Percentiles rank a stretch among this genome's conserved stretches.
Conservation (phyloP, 2,329 filamentous ascomycete species). For the Colletotrichum cereale region DNA sequence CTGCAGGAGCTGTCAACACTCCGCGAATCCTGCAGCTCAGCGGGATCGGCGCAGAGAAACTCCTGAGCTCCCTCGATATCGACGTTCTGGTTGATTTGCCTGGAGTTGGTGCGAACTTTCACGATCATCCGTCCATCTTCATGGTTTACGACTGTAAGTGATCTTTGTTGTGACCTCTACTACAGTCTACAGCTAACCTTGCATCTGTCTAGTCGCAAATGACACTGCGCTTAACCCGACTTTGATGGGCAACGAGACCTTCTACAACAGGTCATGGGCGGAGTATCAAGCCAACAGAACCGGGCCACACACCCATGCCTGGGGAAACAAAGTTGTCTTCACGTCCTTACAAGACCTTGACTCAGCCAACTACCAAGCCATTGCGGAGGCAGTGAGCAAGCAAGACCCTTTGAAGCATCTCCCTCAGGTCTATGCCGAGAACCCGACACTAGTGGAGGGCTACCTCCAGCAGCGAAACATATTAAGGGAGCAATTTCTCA, state of each 20-base stretch:
- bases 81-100: constrained; percentile 66
- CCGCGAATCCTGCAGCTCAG: constrained; percentile 69
- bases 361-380: constrained; percentile 10
- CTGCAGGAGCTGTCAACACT: constrained; percentile 64
- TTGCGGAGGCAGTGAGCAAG: constrained; percentile 32
- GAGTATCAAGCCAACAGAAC: constrained; percentile 43
- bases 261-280: constrained; percentile 43
- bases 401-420: constrained; percentile 42
- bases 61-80: constrained; percentile 59
- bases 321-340: constrained; percentile 43
- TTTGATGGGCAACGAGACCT: constrained; percentile 43
- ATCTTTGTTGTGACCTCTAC: neutral
- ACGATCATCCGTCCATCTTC: constrained; percentile 52
- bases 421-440: constrained; percentile 41
- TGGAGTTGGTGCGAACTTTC: constrained; percentile 51
- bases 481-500: constrained; percentile 39
- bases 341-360: constrained; percentile 40
- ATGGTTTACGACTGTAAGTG: constrained; percentile 49
- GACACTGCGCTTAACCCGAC: constrained; percentile 36
- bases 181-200: accelerated
- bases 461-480: constrained; percentile 36
- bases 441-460: constrained; percentile 36
- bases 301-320: constrained; percentile 44
- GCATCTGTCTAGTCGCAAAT: constrained; percentile 6
- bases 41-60: constrained; percentile 62